Conservation (phyloP, 768 basidiomycete genomes). For the Thelephora aurantiotincta region DNA sequence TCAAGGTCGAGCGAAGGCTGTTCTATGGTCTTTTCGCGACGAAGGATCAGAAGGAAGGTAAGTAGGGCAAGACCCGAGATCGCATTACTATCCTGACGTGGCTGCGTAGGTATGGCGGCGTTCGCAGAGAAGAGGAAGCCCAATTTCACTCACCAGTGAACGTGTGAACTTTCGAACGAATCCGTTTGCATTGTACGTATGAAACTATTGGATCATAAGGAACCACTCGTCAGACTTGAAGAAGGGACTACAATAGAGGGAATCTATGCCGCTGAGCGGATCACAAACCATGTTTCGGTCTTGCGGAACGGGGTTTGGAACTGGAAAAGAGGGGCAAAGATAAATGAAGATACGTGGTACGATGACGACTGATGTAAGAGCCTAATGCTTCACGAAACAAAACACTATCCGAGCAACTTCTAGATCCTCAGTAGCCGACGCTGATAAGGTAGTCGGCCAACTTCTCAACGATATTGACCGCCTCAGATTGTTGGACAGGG, state of each 20-base stretch:
- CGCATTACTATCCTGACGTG: slow-evolving; percentile 4
- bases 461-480: slow-evolving; percentile 45
- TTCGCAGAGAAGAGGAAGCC: slow-evolving; percentile 91
- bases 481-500: slow-evolving; percentile 54
- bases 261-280: no score
- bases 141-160: slow-evolving; percentile 52
- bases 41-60: slow-evolving; percentile 89
- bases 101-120: slow-evolving; percentile 70
- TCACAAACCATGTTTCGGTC: no score
- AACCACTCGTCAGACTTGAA: no score
- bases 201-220: no score
- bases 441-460: slow-evolving; percentile 70
- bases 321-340: no score
- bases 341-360: no score
- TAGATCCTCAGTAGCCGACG: slow-evolving; percentile 31
- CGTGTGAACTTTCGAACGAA: slow-evolving; percentile 8
- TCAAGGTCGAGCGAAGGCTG: slow-evolving; percentile 75
- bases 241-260: no score
- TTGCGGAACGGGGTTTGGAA: no score
- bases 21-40: slow-evolving; percentile 93
- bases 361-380: no score
- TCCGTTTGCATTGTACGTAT: no score
- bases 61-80: slow-evolving; percentile 13
- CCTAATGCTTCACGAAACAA: no score
- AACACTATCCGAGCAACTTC: no score